A percentile compares a stretch with the other conserved stretches of the same genome.
These are phyloP conservation scores for Blastomyces emzantsi DNA, from an alignment of 2,329 filamentous ascomycete species.

Conservation along the genomic window DNA sequence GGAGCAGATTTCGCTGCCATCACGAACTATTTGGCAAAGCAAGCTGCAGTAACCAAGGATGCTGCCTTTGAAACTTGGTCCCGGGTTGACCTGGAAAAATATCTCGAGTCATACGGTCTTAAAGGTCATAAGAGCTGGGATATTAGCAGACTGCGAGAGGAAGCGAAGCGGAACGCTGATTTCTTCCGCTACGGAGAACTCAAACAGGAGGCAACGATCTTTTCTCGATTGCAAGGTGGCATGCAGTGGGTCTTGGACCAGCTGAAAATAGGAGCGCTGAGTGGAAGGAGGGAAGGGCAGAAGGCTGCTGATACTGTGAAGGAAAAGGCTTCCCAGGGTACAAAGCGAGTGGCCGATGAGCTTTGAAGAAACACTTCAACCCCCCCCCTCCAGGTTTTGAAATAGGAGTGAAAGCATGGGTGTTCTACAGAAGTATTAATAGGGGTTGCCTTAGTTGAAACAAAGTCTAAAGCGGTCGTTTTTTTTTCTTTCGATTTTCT, in stretches of 20 bases:
- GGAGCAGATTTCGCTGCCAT: conserved; percentile 50
- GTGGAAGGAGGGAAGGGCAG: conserved; percentile 40
- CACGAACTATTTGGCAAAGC: conserved; percentile 56
- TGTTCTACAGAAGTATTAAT: neutral
- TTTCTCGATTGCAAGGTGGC: conserved; percentile 50
- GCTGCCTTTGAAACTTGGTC: conserved; percentile 64
- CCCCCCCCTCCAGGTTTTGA: neutral
- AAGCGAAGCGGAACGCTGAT: conserved; percentile 62
- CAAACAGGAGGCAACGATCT: conserved; percentile 55
- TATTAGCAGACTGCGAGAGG: conserved; percentile 59
- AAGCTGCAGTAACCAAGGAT: conserved; percentile 59
- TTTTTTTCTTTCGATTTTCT: neutral
- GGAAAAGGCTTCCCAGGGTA: conserved; percentile 27
- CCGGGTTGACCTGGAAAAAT: conserved; percentile 61
- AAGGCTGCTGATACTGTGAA: conserved; percentile 39
- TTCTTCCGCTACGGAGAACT: conserved; percentile 68
- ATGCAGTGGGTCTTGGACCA: conserved; percentile 43
- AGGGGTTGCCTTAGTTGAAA: conserved; percentile 7
- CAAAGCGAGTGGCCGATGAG: neutral
- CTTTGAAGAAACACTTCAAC: neutral
- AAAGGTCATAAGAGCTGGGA: conserved; percentile 58
- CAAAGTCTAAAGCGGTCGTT: neutral
- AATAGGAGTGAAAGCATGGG: neutral
- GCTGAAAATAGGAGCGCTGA: conserved; percentile 41
- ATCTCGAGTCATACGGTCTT: conserved; percentile 70